A percentile compares a stretch with the other conserved stretches of the same genome.
phyloP scores from a whole-genome alignment of 179 eudicot genomes.

The Nepenthes alata region DNA sequence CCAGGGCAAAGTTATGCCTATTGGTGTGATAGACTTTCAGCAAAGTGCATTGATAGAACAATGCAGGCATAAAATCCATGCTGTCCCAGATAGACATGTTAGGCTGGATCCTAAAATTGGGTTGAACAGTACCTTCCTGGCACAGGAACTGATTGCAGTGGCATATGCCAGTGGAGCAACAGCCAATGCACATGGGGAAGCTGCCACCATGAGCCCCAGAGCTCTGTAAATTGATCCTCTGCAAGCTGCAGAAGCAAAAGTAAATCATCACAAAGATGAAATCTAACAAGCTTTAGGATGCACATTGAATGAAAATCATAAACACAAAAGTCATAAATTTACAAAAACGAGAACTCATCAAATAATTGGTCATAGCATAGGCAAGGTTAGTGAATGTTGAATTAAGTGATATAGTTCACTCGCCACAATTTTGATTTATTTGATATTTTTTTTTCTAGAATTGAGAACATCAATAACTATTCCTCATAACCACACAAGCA shows the following conservation, averaged over 20 bases:
- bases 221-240: constrained; percentile 86
- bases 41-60: too few species aligned
- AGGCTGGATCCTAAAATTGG: background rate
- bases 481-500: too few species aligned
- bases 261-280: constrained; percentile 4
- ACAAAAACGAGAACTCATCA: background rate
- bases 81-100: too few species aligned
- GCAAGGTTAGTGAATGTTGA: too few species aligned
- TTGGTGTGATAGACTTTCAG: too few species aligned
- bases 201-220: constrained; percentile 97
- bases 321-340: background rate
- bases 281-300: background rate
- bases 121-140: constrained; percentile 55
- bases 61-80: too few species aligned
- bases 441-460: too few species aligned
- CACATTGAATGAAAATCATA: background rate
- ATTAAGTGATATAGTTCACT: too few species aligned
- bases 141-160: constrained; percentile 96
- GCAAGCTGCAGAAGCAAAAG: constrained; percentile 43
- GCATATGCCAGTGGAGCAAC: constrained; percentile 97
- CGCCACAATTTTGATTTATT: too few species aligned
- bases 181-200: constrained; percentile 98
- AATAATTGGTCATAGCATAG: background rate
- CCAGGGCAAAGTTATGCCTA: too few species aligned
- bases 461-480: too few species aligned